A percentile compares a stretch with the other conserved stretches of the same genome.
Conservation (phyloP, 1,139 yeast species). For the Debaryomyces fabryi region DNA sequence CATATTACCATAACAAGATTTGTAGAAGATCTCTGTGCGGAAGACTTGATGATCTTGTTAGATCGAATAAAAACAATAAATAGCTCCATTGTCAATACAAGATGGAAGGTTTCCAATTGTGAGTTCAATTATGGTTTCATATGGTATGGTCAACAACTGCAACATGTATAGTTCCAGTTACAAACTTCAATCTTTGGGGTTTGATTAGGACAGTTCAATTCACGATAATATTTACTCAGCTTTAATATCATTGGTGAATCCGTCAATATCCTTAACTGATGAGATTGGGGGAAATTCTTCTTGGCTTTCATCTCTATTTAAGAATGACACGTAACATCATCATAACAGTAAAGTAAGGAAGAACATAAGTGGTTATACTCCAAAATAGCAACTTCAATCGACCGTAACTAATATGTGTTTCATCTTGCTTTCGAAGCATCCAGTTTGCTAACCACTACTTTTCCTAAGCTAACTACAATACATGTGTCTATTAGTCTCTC, state of each 20-base stretch:
- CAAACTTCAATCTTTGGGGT: neutral
- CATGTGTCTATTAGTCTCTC: too few relatives aligned
- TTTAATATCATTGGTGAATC: too few relatives aligned
- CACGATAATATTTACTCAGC: too few relatives aligned
- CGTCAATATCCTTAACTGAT: slow-evolving; percentile 6
- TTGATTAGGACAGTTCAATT: neutral
- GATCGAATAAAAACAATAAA: neutral
- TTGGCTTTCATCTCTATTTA: slow-evolving; percentile 11
- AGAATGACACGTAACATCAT: slow-evolving; percentile 1
- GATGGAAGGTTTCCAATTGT: slow-evolving; percentile 2
- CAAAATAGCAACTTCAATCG: too few relatives aligned
- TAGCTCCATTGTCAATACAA: neutral
- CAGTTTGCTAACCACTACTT: too few relatives aligned
- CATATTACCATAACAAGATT: slow-evolving; percentile 3
- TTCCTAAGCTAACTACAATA: too few relatives aligned
- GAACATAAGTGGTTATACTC: too few relatives aligned
- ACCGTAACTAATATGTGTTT: too few relatives aligned
- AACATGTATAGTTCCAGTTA: neutral
- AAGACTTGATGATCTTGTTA: neutral
- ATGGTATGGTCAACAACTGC: slow-evolving; percentile 1
- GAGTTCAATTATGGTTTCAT: neutral
- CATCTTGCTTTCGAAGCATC: too few relatives aligned
- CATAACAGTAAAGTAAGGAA: too few relatives aligned
- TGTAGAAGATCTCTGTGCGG: neutral
- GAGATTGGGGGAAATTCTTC: slow-evolving; percentile 16